Percentiles rank a stretch among this genome's conserved stretches.
Evolutionary conservation across 345 rosid species (phyloP).

Genomic region (Euphorbia tirucalli): DNA sequence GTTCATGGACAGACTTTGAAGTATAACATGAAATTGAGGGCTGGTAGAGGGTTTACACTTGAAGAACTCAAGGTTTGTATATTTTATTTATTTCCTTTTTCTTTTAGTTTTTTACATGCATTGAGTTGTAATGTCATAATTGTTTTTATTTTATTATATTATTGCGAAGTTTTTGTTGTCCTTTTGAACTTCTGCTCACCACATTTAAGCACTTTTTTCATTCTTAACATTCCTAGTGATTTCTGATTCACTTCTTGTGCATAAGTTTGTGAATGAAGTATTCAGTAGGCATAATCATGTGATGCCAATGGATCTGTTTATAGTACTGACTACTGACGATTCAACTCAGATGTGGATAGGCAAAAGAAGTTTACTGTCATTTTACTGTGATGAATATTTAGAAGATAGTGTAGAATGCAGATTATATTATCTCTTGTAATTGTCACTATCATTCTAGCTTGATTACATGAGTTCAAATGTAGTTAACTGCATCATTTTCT

Average conservation of each 20-base stretch:
- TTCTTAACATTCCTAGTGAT: background rate
- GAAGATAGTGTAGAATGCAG: background rate
- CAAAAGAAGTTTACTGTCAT: background rate
- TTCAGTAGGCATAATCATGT: background rate
- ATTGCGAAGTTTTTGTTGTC: background rate
- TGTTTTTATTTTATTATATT: background rate
- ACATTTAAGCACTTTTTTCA: background rate
- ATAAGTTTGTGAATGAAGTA: background rate
- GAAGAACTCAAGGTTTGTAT: constrained; percentile 82
- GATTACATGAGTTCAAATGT: background rate
- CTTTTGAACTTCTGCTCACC: background rate
- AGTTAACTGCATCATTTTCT: background rate
- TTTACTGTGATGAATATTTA: background rate
- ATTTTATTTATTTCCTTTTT: background rate
- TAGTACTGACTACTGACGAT: background rate
- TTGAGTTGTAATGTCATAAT: background rate
- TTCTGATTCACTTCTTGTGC: background rate
- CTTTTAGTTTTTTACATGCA: background rate
- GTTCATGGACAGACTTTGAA: constrained; percentile 85
- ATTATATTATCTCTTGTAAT: background rate
- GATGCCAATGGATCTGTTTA: background rate
- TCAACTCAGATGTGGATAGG: background rate
- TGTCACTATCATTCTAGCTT: background rate
- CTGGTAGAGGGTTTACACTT: constrained; percentile 82
- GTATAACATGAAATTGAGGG: constrained; percentile 86